Evolutionary conservation across 441 rosid species (phyloP).

Genomic region (Breynia disticha): DNA sequence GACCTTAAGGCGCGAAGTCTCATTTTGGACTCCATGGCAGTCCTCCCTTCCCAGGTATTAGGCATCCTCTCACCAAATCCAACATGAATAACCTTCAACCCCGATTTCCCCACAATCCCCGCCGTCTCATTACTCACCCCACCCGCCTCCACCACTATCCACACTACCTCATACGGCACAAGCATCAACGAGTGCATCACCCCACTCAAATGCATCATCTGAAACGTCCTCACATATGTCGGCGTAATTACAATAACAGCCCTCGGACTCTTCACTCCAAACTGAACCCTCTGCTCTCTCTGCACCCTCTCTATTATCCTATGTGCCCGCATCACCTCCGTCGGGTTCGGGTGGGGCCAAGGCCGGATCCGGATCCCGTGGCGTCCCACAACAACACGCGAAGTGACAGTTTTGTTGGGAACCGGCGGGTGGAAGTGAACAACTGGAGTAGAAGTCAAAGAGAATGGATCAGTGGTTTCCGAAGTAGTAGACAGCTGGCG

Average conservation of each 20-base stretch:
- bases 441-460: slow-evolving; percentile 21
- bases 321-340: slow-evolving; percentile 91
- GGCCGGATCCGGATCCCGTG: slow-evolving; percentile 99
- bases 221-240: slow-evolving; percentile 89
- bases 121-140: slow-evolving; percentile 76
- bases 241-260: slow-evolving; percentile 70
- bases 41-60: slow-evolving; percentile 66
- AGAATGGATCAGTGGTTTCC: slow-evolving; percentile 7
- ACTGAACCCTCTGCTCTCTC: slow-evolving; percentile 70
- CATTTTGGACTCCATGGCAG: slow-evolving; percentile 68
- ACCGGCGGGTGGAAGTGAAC: slow-evolving; percentile 12
- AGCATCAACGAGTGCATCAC: slow-evolving; percentile 92
- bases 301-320: slow-evolving; percentile 80
- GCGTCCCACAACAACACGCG: slow-evolving; percentile 85
- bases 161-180: slow-evolving; percentile 71
- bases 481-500: slow-evolving; percentile 19
- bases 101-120: slow-evolving; percentile 51
- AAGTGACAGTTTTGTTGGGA: slow-evolving; percentile 27
- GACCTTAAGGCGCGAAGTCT: slow-evolving; percentile 76
- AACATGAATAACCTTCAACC: slow-evolving; percentile 49
- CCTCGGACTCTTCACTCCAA: slow-evolving; percentile 65
- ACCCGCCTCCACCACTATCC: slow-evolving; percentile 98
- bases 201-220: slow-evolving; percentile 81
- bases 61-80: slow-evolving; percentile 65
- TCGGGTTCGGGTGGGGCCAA: slow-evolving; percentile 94